Evolutionary conservation across 257 asterid species (phyloP).

Genomic region (Mentha longifolia): DNA sequence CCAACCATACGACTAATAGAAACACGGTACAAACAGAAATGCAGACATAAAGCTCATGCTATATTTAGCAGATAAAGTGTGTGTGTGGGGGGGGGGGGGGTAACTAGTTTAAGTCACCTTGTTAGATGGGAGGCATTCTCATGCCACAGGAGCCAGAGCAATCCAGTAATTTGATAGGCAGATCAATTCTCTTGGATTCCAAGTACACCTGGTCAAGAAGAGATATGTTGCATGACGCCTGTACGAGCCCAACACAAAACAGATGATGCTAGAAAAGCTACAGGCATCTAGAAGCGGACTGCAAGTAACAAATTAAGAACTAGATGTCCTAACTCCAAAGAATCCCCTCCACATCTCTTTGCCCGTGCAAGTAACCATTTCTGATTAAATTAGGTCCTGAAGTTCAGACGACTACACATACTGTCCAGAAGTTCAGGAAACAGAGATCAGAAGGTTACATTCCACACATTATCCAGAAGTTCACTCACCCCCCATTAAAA

Average conservation of each 20-base stretch:
- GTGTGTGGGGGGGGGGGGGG: conserved; percentile 14
- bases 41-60: too few relatives aligned
- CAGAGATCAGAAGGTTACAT: too few relatives aligned
- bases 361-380: conserved; percentile 44
- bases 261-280: conserved; percentile 30
- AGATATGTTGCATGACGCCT: conserved; percentile 48
- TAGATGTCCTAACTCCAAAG: conserved; percentile 55
- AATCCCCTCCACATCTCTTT: conserved; percentile 42
- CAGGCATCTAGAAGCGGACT: conserved; percentile 10
- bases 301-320: conserved; percentile 46
- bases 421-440: conserved; percentile 16
- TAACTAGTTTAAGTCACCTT: conserved; percentile 44
- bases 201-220: conserved; percentile 43
- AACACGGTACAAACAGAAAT: too few relatives aligned
- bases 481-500: conserved; percentile 48
- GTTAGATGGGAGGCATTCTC: conserved; percentile 36
- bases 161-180: conserved; percentile 36
- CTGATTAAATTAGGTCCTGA: neutral
- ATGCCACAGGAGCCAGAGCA: conserved; percentile 36
- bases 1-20: too few relatives aligned
- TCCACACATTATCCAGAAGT: too few relatives aligned
- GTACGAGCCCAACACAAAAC: conserved; percentile 22
- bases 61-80: conserved; percentile 13
- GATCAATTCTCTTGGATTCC: conserved; percentile 44
- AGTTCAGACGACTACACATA: conserved; percentile 39